phyloP scores from a whole-genome alignment of 2,329 filamentous ascomycete genomes.

The Madurella mycetomatis region DNA sequence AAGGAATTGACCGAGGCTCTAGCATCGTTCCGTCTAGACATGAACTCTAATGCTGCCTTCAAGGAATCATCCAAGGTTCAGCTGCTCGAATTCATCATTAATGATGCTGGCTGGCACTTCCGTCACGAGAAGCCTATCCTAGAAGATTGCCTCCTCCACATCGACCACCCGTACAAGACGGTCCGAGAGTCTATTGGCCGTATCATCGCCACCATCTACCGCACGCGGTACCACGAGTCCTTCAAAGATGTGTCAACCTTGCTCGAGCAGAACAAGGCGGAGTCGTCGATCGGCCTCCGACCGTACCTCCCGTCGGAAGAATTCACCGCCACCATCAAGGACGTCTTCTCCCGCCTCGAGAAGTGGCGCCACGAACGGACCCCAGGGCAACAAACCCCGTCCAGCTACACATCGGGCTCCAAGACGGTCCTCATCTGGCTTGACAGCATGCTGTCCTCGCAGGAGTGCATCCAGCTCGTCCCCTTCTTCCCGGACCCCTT shows the following conservation, averaged over 20 bases:
- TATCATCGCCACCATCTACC: slow-evolving; percentile 81
- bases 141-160: slow-evolving; percentile 80
- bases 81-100: slow-evolving; percentile 80
- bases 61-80: slow-evolving; percentile 98
- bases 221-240: slow-evolving; percentile 90
- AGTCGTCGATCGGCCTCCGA: slow-evolving; percentile 76
- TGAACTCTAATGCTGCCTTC: slow-evolving; percentile 94
- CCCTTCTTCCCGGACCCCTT: slow-evolving; percentile 87
- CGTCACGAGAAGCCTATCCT: slow-evolving; percentile 83
- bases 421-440: slow-evolving; percentile 97
- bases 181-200: slow-evolving; percentile 92
- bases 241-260: slow-evolving; percentile 75
- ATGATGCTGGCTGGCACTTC: slow-evolving; percentile 94
- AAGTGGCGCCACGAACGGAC: slow-evolving; percentile 79
- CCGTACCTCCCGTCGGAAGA: slow-evolving; percentile 77
- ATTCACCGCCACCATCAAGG: slow-evolving; percentile 65
- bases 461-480: slow-evolving; percentile 87
- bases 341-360: slow-evolving; percentile 76
- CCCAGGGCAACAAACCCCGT: slow-evolving; percentile 87
- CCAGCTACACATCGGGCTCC: slow-evolving; percentile 89
- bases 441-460: slow-evolving; percentile 82
- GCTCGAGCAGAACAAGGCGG: slow-evolving; percentile 70
- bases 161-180: slow-evolving; percentile 97
- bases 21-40: slow-evolving; percentile 81
- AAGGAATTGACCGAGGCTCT: slow-evolving; percentile 83